Base-by-base conservation (phyloP, 768 basidiomycete species). In the Baorangia bicolor region DNA sequence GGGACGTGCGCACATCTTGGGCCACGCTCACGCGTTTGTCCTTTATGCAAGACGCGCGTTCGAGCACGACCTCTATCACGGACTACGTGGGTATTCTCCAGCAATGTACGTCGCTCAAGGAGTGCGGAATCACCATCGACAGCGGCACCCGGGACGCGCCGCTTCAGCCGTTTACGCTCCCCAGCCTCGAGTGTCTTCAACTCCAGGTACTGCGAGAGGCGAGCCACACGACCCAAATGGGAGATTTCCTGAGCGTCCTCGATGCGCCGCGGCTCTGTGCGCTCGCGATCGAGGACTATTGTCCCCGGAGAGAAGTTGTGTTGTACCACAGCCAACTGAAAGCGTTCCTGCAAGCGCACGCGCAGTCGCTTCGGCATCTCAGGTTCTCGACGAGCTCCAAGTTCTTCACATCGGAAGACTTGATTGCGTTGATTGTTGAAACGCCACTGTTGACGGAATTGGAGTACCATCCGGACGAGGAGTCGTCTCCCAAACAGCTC, bases 31-130 rank as follows among this genome's bases (percentile, higher is more conserved):
- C 68, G 30, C 57, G 51, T 1, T 33, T 69, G 44, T 57, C 48
- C 2, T 67, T 68, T 40, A 69, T 69, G 64, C 59, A 60, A n/a
- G 56, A 67, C 28, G 57, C 58, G n/a, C 55, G 51, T 34, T 49
- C 62, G 18, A 67, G 62, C 38, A 44, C 55, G 33, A 49, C 62
- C 9, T 60, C 67, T 0, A 50, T 69, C 53, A 56, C 56, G 2
- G 63, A 62, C 30, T 68, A 69, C 16, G 51, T 54, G 14, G 16
- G 41, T 7, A 31, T 68, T 20, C 58, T 68, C 16, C 54, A 7
- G 46, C 63, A 68, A 14, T 68, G 67, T 35, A 54, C 40, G 20
- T 58, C 55, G 18, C 67, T 68, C 52, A 60, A 51, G 37, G 64
- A 67, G 31, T 67, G 65, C 25, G 25, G 42, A 7, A 48, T 68